Evolutionary conservation across 1,284 basidiomycete species (phyloP).

Genomic region (Volvariella volvacea): DNA sequence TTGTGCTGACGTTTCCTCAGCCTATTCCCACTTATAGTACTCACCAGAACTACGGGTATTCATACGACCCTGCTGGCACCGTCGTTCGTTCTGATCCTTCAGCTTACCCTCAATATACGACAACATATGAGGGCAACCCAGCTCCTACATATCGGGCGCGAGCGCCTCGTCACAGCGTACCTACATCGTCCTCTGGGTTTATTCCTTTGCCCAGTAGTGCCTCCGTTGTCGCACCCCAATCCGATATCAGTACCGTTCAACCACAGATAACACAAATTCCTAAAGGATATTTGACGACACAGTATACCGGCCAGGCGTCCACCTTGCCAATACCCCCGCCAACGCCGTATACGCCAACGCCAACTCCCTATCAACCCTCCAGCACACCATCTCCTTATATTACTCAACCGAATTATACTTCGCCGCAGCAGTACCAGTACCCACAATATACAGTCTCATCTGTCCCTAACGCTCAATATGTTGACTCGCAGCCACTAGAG

Average conservation of each 20-base stretch:
- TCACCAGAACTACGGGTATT: constrained; percentile 18
- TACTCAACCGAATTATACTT: constrained; percentile 16
- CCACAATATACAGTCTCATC: constrained; percentile 25
- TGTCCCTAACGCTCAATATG: constrained; percentile 12
- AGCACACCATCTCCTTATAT: constrained; percentile 20
- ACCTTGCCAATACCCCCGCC: no score
- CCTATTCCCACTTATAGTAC: constrained; percentile 22
- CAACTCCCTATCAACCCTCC: constrained; percentile 15
- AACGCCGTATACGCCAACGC: constrained; percentile 5
- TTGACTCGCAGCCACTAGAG: not conserved
- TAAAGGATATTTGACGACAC: no score
- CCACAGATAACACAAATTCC: no score
- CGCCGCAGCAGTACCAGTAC: constrained; percentile 33
- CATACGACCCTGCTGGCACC: constrained; percentile 20
- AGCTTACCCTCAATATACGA: constrained; percentile 37
- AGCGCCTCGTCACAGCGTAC: constrained; percentile 51
- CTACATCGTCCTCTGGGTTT: constrained; percentile 64
- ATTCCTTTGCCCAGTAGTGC: constrained; percentile 38
- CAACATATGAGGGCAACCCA: constrained; percentile 44
- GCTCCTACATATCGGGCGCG: constrained; percentile 29
- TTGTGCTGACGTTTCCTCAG: constrained; percentile 6
- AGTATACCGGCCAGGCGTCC: no score
- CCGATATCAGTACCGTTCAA: constrained; percentile 11
- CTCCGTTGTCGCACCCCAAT: constrained; percentile 35
- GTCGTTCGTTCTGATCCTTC: constrained; percentile 12